Evolutionary conservation across 805 yeast genomes (phyloP), one percentile per base, ranked within the genome.

Genomic region (Candida namnaoensis): DNA sequence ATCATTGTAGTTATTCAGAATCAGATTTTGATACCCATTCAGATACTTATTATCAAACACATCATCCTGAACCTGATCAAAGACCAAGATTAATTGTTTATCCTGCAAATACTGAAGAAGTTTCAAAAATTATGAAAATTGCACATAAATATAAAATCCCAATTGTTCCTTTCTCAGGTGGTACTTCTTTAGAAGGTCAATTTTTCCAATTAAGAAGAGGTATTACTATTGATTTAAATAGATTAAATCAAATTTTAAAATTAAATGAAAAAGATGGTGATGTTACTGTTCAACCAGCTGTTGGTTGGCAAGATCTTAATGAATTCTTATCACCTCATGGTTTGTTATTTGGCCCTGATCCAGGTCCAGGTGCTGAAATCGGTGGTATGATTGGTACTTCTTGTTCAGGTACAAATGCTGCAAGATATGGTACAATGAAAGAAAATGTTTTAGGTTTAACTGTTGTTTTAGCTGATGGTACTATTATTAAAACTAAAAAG

Each of bases 111-210:
- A 81, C 88, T 0, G 78, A 80, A 45, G 78, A 83, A 46, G 88
- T 85, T 0, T 77, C 87, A 0, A 59, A 65, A 19, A 69, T 85
- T 11, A 61, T 83, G 63, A 77, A 76, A 49, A 62, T 82, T 7
- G 78, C 85, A 42, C 78, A 82, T 52, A 66, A 72, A 47, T 71
- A 76, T 53, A 63, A 58, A 33, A 69, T 85, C 4, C 91, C 95
- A 5, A 77, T 84, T 43, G 78, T 85, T n/a, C 88, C 93, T 1
- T 82, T 62, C 44, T 74, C 87, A 1, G 95, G 93, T 9, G 87
- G 87, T 28, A 78, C 93, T 0, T 81, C 91, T 0, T 62, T 85
- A 35, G 95, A 85, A 57, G 95, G 93, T n/a, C 88, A 85, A 53
- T 81, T 77, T 56, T 68, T 81, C 38, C 80, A 86, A 5, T 80